Conservation (phyloP, 2,329 filamentous ascomycete genomes). For the Fusarium citri region DNA sequence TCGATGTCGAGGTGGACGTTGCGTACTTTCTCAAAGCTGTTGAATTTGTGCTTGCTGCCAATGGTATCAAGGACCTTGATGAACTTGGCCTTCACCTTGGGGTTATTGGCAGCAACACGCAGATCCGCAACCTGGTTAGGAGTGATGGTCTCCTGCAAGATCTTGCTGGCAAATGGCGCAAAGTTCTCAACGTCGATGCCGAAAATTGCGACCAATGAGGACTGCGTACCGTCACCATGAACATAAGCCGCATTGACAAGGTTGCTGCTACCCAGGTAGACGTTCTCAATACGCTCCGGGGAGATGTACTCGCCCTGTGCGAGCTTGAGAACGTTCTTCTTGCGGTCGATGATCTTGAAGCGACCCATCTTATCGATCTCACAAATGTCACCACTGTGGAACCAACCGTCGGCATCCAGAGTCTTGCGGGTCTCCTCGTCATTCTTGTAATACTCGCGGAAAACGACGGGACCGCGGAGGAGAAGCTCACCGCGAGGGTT, state of each 20-base stretch:
- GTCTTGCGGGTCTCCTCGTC: slow-evolving; percentile 85
- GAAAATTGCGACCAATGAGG: slow-evolving; percentile 85
- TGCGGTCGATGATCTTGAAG: slow-evolving; percentile 92
- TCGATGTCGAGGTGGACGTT: slow-evolving; percentile 82
- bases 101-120: slow-evolving; percentile 73
- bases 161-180: slow-evolving; percentile 80
- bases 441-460: slow-evolving; percentile 91
- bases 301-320: slow-evolving; percentile 98
- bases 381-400: slow-evolving; percentile 94
- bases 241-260: slow-evolving; percentile 86
- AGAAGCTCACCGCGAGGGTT: slow-evolving; percentile 91
- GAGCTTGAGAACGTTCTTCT: slow-evolving; percentile 99
- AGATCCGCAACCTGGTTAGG: slow-evolving; percentile 75
- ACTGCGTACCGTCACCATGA: slow-evolving; percentile 88
- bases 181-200: slow-evolving; percentile 89
- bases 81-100: slow-evolving; percentile 78
- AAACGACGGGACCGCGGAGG: slow-evolving; percentile 81
- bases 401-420: slow-evolving; percentile 92
- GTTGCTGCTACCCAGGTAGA: slow-evolving; percentile 84
- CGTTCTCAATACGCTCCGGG: slow-evolving; percentile 95
- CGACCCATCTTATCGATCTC: slow-evolving; percentile 86
- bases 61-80: slow-evolving; percentile 82
- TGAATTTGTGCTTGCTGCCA: slow-evolving; percentile 87
- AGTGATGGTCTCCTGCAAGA: slow-evolving; percentile 75
- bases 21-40: slow-evolving; percentile 86